Conservation (phyloP, 2,329 filamentous ascomycete species). For the Diaporthe capsici region DNA sequence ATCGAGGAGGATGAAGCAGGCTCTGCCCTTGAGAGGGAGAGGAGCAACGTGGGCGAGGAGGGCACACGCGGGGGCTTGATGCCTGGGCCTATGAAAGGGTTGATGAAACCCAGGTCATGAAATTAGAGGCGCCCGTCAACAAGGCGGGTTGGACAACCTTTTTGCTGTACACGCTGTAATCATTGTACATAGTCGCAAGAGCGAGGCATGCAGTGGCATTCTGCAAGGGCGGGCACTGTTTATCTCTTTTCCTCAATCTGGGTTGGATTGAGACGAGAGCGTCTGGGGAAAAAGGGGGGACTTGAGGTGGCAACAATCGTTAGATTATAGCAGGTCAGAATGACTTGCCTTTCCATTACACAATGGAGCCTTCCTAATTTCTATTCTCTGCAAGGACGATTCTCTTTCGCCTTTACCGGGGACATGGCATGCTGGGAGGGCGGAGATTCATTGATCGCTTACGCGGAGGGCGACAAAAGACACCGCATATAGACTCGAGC, state of each 20-base stretch:
- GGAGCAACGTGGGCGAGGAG: conserved; percentile 22
- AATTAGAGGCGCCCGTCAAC: not conserved
- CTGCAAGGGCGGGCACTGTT: not conserved
- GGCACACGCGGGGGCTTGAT: conserved; percentile 4
- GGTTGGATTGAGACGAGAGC: conserved; percentile 22
- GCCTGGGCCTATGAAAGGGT: not conserved
- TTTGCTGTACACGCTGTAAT: conserved; percentile 1
- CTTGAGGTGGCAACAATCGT: conserved; percentile 24
- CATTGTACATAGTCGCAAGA: conserved; percentile 3
- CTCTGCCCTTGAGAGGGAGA: conserved; percentile 7
- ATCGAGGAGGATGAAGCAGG: conserved; percentile 43
- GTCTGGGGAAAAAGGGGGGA: not conserved
- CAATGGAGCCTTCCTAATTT: conserved; percentile 21
- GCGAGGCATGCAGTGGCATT: not conserved
- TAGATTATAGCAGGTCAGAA: conserved; percentile 18
- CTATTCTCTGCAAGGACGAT: not conserved
- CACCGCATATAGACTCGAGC: conserved; percentile 12
- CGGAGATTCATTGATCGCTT: too few species aligned
- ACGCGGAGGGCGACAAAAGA: not conserved
- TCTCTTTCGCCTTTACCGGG: not conserved
- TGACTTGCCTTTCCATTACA: conserved; percentile 29
- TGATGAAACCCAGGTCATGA: conserved; percentile 19
- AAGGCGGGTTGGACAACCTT: not conserved
- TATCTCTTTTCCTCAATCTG: not conserved
- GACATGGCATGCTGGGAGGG: not conserved